Base-by-base conservation (phyloP, 2,329 filamentous ascomycete species). In the Aspergillus pseudoterreus region DNA sequence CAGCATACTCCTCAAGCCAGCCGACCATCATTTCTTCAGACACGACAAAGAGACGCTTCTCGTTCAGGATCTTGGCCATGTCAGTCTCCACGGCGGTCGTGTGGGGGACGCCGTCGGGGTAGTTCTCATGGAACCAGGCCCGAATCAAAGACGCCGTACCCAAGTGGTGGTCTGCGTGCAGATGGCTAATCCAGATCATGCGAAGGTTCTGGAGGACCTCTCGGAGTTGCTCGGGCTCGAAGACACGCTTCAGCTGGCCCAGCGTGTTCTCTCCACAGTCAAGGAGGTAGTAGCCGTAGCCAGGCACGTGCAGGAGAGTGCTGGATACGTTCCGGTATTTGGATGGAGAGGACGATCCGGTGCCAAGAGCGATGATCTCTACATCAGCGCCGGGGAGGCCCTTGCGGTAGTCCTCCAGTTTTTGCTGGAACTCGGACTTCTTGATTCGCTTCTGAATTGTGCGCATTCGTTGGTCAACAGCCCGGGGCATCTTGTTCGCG, bases 161-260 rank as follows among this genome's bases (percentile, higher is more conserved):
- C 17, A 99, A 81, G 66, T 97, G 94, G 71, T 99, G 94, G 72
- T 99, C 94, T 4, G 94, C 94, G 70, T 99, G 94, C 56, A 95
- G 77, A 73, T 99, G 94, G 69, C 90, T 95, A 71, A 99, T 94
- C 84, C 90, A 95, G 56, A 99, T 86, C 59, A 84, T 82, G 49
- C 85, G 86, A 41, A 99, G 77, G 56, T 95, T 85, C 53, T 77
- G 80, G n/a, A 99, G 75, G 11, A 96, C 78, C n/a, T 85, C 78
- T 24, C 76, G 76, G 3, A 92, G 75, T 57, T 89, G 81, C 4
- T 83, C 78, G 0, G 78, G 74, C 5, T 81, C 78, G 62, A 88
- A 92, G 0, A 88, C 78, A 46, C 94, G 87, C 52, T 83, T 83
- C 36, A 99, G 75, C 68, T 96, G 92, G 10, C 92, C 92, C 8